Conservation (phyloP, 257 asterid genomes). For the Cynanchum wilfordii region DNA sequence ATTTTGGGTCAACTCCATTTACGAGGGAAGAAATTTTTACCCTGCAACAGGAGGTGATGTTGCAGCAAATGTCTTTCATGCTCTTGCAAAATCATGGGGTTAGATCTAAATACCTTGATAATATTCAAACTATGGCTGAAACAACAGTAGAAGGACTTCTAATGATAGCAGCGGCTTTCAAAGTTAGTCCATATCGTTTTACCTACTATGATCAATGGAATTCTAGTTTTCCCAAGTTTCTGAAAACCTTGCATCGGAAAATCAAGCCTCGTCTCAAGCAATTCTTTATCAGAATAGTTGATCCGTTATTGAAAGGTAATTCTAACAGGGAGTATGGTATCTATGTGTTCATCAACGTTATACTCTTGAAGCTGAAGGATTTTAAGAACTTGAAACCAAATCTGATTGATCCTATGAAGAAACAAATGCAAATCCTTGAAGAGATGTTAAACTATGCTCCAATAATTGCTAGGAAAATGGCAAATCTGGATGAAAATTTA, state of each 20-base stretch:
- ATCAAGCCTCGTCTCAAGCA: background rate
- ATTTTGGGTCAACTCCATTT: background rate
- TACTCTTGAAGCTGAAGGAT: background rate
- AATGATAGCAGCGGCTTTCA: background rate
- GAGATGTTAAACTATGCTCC: background rate
- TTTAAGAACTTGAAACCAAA: background rate
- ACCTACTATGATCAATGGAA: background rate
- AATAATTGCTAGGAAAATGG: too few species aligned
- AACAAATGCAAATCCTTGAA: background rate
- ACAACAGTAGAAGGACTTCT: background rate
- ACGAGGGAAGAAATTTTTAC: background rate
- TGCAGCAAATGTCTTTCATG: background rate
- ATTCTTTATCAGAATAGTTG: background rate
- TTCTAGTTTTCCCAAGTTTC: background rate
- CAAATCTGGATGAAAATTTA: too few species aligned
- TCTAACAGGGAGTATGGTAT: too few species aligned
- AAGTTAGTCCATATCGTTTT: background rate
- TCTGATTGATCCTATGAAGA: background rate
- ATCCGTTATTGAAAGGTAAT: background rate
- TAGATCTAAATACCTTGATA: background rate
- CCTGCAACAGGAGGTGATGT: background rate
- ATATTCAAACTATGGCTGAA: background rate
- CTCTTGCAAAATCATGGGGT: too few species aligned
- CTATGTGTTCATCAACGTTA: background rate
- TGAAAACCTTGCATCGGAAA: background rate